Base-by-base conservation (phyloP, 108 stramenopile species). In the Bacterosira constricta region DNA sequence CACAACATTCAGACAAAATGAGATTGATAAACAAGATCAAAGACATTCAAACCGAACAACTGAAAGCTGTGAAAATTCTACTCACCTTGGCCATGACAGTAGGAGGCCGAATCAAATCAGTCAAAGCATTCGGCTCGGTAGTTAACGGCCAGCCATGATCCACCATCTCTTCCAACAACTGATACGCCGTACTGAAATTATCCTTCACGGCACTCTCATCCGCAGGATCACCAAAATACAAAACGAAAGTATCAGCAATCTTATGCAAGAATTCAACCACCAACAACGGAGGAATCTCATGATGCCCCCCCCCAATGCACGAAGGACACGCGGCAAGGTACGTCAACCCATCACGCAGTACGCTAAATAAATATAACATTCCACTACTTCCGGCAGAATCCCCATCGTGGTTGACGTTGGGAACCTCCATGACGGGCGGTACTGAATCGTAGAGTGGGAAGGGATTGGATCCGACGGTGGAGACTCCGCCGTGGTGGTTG, bases 111-210 rank as follows among this genome's bases (percentile, higher is more conserved):
- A 99, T 98, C 88, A 98, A 92, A 71, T 91, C 94, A 45, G 96
- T 96, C 32, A 99, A 82, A 2, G 96, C 95, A 73, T 99, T 99
- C 23, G 97, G 96, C 84, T 99, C 99, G 8, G 99, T 98, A n/a
- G 96, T 98, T 35, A 99, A 64, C 8, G 99, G 97, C 86, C 93
- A 95, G 11, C 99, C 99, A 68, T 96, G 86, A 83, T 98, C 99
- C 30, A 97, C 90, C 99, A 99, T 98, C 72, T 99, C 98, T 77
- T 98, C 97, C 57, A 99, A 63, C 27, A 99, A 69, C 69, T 98
- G 98, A 83, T 98, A 99, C 41, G 97, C 96, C 37, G 94, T 97
- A 12, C 90, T 86, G 71, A 99, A 98, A 71, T 97, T 97, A 56
- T 98, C 98, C 74, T 97, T 98, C 52, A 99, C 92, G n/a, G 94